These are phyloP conservation scores for Calonectria hongkongensis DNA, from an alignment of 2,329 filamentous ascomycete species.

Conservation along the genomic window DNA sequence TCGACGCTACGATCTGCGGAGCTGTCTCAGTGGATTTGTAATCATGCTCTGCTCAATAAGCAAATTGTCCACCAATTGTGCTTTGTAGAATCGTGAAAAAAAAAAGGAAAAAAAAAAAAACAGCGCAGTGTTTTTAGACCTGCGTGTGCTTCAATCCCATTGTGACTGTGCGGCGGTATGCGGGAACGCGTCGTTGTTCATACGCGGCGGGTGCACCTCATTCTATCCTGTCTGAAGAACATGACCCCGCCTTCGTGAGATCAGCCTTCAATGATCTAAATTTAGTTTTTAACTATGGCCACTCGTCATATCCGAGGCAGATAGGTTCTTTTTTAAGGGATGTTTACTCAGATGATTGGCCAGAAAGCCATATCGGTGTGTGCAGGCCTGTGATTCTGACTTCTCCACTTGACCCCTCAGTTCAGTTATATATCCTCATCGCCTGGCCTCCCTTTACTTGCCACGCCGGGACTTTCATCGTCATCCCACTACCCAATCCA, in stretches of 20 bases:
- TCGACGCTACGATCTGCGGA: slow-evolving; percentile 1
- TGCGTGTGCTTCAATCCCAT: no score
- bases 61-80: neutral
- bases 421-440: slow-evolving; percentile 3
- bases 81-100: neutral
- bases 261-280: neutral
- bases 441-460: neutral
- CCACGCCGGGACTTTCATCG: neutral
- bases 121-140: no score
- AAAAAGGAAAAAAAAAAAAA: no score
- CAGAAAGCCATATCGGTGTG: neutral
- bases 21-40: slow-evolving; percentile 10
- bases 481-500: slow-evolving; percentile 13
- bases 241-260: slow-evolving; percentile 6
- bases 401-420: slow-evolving; percentile 24
- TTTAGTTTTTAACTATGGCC: neutral
- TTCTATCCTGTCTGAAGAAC: neutral
- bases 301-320: neutral
- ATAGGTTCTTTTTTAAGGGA: neutral
- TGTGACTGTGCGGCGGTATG: neutral
- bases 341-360: neutral
- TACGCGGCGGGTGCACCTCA: neutral
- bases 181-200: neutral
- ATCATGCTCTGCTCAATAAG: slow-evolving; percentile 20
- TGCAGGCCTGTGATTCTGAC: neutral